phyloP scores from a whole-genome alignment of 2,329 filamentous ascomycete species.

The Scedosporium boydii region DNA sequence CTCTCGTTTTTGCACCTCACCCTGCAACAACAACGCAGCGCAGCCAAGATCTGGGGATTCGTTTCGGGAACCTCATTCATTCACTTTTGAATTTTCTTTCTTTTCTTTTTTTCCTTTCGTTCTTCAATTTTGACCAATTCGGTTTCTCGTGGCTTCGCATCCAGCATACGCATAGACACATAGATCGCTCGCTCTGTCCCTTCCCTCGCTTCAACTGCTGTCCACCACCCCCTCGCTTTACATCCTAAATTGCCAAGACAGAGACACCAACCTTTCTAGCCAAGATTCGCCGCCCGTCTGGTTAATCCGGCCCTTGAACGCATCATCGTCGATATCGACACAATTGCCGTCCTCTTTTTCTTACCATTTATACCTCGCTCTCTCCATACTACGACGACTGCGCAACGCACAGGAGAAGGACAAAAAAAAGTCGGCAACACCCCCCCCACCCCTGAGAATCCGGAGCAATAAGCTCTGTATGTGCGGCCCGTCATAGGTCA shows the following conservation, averaged over 20 bases:
- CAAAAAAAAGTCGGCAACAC: background rate
- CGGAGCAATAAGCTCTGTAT: background rate
- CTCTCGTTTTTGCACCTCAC: background rate
- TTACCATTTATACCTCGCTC: background rate
- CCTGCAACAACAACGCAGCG: background rate
- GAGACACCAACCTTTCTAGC: background rate
- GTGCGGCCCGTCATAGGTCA: background rate
- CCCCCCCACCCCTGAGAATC: background rate
- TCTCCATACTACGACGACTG: background rate
- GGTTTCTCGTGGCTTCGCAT: background rate
- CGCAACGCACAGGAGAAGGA: background rate
- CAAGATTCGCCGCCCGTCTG: background rate
- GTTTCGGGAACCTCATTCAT: background rate
- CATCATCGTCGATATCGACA: background rate
- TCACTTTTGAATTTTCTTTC: background rate
- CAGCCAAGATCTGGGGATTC: background rate
- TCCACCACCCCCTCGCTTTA: background rate
- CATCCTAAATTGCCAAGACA: constrained; percentile 5
- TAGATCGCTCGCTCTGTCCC: background rate
- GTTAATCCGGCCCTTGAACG: background rate
- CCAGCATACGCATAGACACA: background rate
- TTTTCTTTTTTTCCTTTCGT: background rate
- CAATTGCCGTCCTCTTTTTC: background rate
- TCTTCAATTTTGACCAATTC: background rate
- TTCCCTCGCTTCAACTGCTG: background rate